Base-by-base conservation (phyloP, 805 yeast species). In the Huiozyma naganishii region DNA sequence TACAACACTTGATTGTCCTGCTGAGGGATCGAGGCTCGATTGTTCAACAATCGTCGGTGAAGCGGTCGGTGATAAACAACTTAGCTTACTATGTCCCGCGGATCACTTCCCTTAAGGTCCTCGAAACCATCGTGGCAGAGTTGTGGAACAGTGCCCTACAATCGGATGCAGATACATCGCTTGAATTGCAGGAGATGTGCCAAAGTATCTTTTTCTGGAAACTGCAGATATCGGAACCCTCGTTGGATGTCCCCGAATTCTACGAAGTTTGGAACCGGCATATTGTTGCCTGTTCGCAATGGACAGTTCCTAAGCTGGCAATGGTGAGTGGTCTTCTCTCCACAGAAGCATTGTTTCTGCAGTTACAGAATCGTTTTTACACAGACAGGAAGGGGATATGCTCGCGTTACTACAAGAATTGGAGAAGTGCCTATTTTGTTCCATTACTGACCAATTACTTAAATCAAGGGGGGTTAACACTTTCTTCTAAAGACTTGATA, bases 161-260 rank as follows among this genome's bases (percentile, higher is more conserved):
- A 6, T 9, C 13, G 6, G 53, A 52, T 29, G n/a, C 33, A 5
- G 23, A 17, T 17, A 17, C 23, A 17, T 39, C 49, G 1, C 40
- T 48, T 7, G 41, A 43, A 30, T 32, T 57, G 6, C 48, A 48
- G 27, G 54, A 54, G 13, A 42, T 50, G 40, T 40, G 49, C 1
- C 53, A 52, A 34, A 51, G 53, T 6, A 51, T 60, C 8, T 49
- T 55, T 7, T 44, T 47, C 5, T 58, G 62, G 60, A 61, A 61
- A 41, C 42, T 60, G 17, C 51, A 56, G 32, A 57, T 61, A 4
- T 60, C 65, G 11, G 66, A 60, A 39, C 66, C 66, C 1, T 40
- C 41, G 1, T 34, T 61, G 7, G 30, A 52, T 6, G 17, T 57
- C 11, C 33, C 48, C 8, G 45, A 48, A 6, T 61, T 61, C 40